Evolutionary conservation across 2,329 filamentous ascomycete species (phyloP), one percentile per base, ranked within the genome.

Genomic region (Colletotrichum lini): DNA sequence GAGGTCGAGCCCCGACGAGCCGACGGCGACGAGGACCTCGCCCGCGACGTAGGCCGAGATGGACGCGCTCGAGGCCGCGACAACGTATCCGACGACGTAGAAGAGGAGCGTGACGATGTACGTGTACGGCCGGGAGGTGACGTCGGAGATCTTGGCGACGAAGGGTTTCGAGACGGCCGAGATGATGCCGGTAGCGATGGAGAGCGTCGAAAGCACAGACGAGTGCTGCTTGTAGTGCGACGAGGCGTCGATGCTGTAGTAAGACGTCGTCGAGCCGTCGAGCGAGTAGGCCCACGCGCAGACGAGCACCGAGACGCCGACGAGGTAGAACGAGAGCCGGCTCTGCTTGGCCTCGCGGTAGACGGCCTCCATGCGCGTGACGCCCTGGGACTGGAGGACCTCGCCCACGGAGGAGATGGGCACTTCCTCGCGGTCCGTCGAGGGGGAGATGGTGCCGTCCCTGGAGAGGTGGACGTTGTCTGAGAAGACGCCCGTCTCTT

Each of bases 121-220:
- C 2, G 88, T 89, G 76, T 90, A 87, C n/a, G 89, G 86, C 35
- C 90, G 86, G 35, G 89, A 89, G 64, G 90, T 90, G 9, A 91
- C 88, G 74, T 91, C 87, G 8, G 89, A 88, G 47, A 91, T 80
- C 78, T 91, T 91, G 63, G 88, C 88, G 78, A 90, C 87, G 12
- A 88, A 89, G 18, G 89, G 88, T 75, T 91, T 91, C 68, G 87
- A 84, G 18, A 90, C 85, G 4, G 88, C 86, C 61, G 82, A 82
- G 54, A 84, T 78, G 63, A 85, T 82, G 42, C 76, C 78, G 3
- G 76, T 78, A 4, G 79, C 79, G 38, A 78, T 79, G 8, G 73
- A 75, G 23, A 79, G 72, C 3, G 77, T 78, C 9, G 77, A 76
- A 10, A 79, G 73, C 13, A 76, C 74, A 42, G 76, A 74, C 54